phyloP scores from a whole-genome alignment of 192 early-diverging fungal genomes.

The Backusella mclennaniae region DNA sequence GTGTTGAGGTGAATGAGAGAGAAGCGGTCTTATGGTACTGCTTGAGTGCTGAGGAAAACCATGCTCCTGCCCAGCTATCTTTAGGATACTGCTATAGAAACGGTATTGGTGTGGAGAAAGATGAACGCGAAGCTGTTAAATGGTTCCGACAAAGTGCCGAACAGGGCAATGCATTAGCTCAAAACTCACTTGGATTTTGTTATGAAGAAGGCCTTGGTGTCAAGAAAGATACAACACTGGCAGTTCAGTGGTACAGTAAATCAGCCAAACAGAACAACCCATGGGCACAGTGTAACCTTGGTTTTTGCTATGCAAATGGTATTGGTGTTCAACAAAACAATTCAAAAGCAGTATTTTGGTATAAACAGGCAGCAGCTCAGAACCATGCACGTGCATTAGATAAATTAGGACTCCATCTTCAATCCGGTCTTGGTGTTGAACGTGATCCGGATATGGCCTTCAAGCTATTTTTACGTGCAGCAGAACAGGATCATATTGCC shows the following conservation, averaged over 20 bases:
- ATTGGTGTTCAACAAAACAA: constrained; percentile 61
- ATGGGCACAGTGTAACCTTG: constrained; percentile 83
- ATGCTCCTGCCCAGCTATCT: constrained; percentile 53
- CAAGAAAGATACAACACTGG: constrained; percentile 51
- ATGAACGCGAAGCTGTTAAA: constrained; percentile 49
- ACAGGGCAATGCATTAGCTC: constrained; percentile 71
- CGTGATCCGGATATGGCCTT: constrained; percentile 46
- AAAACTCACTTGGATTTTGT: constrained; percentile 78
- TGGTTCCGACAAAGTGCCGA: constrained; percentile 68
- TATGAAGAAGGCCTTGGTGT: constrained; percentile 80
- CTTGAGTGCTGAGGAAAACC: constrained; percentile 51
- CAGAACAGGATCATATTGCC: constrained; percentile 60
- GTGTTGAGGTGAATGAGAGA: constrained; percentile 46
- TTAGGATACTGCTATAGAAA: constrained; percentile 61
- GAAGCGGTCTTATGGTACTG: constrained; percentile 57
- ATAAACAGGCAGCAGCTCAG: constrained; percentile 53
- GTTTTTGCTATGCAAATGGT: constrained; percentile 75
- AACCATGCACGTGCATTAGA: constrained; percentile 56
- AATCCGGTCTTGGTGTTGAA: constrained; percentile 49
- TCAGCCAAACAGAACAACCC: constrained; percentile 72
- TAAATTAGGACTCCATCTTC: constrained; percentile 52
- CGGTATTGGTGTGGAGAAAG: constrained; percentile 50
- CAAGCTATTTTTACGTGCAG: constrained; percentile 58
- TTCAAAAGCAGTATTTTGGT: constrained; percentile 56
- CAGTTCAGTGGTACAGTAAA: constrained; percentile 62